phyloP scores from a whole-genome alignment of 2,329 filamentous ascomycete genomes.

The Microcyclospora pomicola region DNA sequence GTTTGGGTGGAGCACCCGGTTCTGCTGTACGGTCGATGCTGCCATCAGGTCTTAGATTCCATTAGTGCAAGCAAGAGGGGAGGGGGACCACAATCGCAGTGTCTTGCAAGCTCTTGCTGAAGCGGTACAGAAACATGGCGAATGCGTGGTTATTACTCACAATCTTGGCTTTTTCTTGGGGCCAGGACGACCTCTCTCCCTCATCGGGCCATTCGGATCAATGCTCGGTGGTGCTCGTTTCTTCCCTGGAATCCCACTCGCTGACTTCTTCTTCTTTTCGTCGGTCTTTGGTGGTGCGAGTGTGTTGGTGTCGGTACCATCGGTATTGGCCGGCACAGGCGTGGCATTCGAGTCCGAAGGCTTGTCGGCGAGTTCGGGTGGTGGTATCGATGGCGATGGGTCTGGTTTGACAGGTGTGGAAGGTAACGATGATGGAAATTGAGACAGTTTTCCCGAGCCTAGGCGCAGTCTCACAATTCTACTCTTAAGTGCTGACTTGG shows the following conservation, averaged over 20 bases:
- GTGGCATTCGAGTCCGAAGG: slow-evolving; percentile 30
- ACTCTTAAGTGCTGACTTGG: slow-evolving; percentile 18
- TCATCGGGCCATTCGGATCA: slow-evolving; percentile 33
- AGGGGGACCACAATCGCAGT: neutral
- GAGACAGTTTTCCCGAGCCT: slow-evolving; percentile 12
- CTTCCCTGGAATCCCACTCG: slow-evolving; percentile 8
- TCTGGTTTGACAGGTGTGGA: slow-evolving; percentile 21
- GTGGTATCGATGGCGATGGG: slow-evolving; percentile 20
- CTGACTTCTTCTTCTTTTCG: slow-evolving; percentile 54
- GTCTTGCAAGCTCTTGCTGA: too few relatives aligned
- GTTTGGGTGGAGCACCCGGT: slow-evolving; percentile 24
- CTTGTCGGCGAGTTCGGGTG: slow-evolving; percentile 25
- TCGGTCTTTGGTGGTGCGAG: slow-evolving; percentile 30
- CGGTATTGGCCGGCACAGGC: slow-evolving; percentile 20
- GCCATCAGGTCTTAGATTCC: slow-evolving; percentile 34
- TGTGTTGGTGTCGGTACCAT: slow-evolving; percentile 24
- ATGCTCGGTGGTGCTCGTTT: slow-evolving; percentile 24
- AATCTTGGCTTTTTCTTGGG: slow-evolving; percentile 92
- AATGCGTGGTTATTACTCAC: slow-evolving; percentile 45
- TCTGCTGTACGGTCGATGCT: slow-evolving; percentile 28
- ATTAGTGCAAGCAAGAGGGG: neutral
- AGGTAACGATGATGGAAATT: slow-evolving; percentile 18
- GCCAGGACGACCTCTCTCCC: slow-evolving; percentile 59
- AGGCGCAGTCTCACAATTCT: slow-evolving; percentile 17
- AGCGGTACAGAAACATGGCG: neutral